phyloP scores from a whole-genome alignment of 139 green algal genomes.

The Parachlorella kessleri region DNA sequence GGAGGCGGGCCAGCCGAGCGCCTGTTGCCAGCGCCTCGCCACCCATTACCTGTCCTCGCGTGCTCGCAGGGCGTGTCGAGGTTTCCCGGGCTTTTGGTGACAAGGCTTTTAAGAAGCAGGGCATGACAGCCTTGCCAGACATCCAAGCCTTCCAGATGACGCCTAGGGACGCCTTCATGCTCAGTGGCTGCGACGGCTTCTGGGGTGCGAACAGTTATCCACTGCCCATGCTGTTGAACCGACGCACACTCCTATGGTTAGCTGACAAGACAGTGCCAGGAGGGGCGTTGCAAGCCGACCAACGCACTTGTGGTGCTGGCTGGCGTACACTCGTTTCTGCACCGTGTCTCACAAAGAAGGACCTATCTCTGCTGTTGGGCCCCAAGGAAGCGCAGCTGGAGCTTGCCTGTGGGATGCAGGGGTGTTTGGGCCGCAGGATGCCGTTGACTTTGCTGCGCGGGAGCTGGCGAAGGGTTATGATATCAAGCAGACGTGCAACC shows the following conservation, averaged over 20 bases:
- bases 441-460: slow-evolving; percentile 34
- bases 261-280: too few species aligned
- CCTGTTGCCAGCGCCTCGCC: too few species aligned
- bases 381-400: background rate
- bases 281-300: too few species aligned
- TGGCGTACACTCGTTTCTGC: too few species aligned
- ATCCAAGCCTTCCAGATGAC: slow-evolving; percentile 48
- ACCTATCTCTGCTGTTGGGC: too few species aligned
- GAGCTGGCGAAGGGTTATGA: slow-evolving; percentile 43
- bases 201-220: too few species aligned
- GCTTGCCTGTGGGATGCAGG: slow-evolving; percentile 12
- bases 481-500: slow-evolving; percentile 53
- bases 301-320: too few species aligned
- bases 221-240: too few species aligned
- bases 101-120: slow-evolving; percentile 55
- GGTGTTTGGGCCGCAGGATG: slow-evolving; percentile 55
- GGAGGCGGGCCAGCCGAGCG: too few species aligned
- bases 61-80: slow-evolving; percentile 51
- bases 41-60: too few species aligned
- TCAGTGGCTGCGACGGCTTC: slow-evolving; percentile 69
- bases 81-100: slow-evolving; percentile 65
- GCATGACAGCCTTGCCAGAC: slow-evolving; percentile 33
- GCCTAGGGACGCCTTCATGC: slow-evolving; percentile 57
- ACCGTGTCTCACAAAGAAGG: too few species aligned
- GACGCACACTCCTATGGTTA: too few species aligned